Evolutionary conservation across 2,329 filamentous ascomycete genomes (phyloP).

Genomic region (Grosmannia penicillata): DNA sequence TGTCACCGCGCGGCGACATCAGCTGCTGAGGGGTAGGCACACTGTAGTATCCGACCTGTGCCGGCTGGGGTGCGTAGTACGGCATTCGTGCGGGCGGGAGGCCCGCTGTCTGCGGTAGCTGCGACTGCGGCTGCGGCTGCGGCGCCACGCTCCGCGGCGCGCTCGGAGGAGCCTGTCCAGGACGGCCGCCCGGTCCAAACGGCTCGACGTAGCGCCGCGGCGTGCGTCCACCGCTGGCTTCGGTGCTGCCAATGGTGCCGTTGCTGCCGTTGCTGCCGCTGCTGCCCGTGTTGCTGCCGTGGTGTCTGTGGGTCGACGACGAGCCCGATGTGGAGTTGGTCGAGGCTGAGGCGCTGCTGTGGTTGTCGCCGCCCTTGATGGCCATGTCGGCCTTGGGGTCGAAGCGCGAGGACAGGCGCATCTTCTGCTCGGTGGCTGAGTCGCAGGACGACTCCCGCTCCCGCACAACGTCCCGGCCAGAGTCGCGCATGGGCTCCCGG

Average conservation of each 20-base stretch:
- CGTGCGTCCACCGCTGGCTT: conserved; percentile 4
- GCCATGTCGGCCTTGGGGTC: conserved; percentile 3
- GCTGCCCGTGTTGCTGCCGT: conserved; percentile 11
- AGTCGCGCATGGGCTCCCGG: too few relatives aligned
- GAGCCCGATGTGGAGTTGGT: too few relatives aligned
- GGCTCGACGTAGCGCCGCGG: conserved; percentile 16
- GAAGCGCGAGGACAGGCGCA: conserved; percentile 18
- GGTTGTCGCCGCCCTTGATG: not conserved
- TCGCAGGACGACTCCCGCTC: too few relatives aligned
- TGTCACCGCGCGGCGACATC: not conserved
- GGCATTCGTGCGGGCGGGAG: too few relatives aligned
- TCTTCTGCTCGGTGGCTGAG: conserved; percentile 13
- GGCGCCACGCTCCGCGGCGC: not conserved
- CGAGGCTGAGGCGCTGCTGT: conserved; percentile 2
- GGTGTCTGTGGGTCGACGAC: conserved; percentile 3
- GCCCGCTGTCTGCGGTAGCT: not conserved
- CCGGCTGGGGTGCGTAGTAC: not conserved
- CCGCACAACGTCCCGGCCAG: too few relatives aligned
- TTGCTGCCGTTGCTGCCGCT: conserved; percentile 13
- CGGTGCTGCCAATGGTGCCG: not conserved
- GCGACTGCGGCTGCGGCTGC: not conserved
- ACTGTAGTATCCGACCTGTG: too few relatives aligned
- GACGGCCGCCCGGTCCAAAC: conserved; percentile 13
- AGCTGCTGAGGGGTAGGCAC: too few relatives aligned
- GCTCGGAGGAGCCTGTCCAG: conserved; percentile 2